Percentiles rank a stretch among this genome's conserved stretches.
phyloP scores from a whole-genome alignment of 225 moss, liverwort and hornwort genomes.

The Pseudisothecium myosuroides region DNA sequence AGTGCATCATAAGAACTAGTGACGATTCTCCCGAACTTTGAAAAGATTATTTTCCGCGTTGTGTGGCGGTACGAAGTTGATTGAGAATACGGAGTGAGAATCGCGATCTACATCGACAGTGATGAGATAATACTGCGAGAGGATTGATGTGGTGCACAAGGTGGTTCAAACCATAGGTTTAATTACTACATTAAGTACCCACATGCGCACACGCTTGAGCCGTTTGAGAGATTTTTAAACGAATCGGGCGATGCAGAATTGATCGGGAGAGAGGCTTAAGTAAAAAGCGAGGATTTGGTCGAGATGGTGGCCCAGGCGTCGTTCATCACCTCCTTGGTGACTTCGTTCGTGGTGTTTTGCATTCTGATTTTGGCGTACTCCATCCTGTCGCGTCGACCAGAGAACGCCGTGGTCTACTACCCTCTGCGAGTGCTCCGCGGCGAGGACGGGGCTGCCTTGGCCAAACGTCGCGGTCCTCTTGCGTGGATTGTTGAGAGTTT shows the following conservation, averaged over 20 bases:
- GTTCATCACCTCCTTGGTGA: slow-evolving; percentile 58
- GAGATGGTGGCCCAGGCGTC: slow-evolving; percentile 41
- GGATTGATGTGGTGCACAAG: background rate
- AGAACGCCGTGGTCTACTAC: slow-evolving; percentile 53
- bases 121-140: background rate
- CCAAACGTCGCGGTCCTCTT: slow-evolving; percentile 18
- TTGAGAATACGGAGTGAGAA: background rate
- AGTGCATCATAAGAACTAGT: background rate
- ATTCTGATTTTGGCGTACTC: slow-evolving; percentile 30
- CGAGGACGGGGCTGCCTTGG: slow-evolving; percentile 4
- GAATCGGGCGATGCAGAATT: background rate
- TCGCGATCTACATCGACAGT: background rate
- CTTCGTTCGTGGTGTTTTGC: slow-evolving; percentile 39
- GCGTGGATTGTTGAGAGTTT: slow-evolving; percentile 46
- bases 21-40: background rate
- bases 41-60: background rate
- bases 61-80: background rate
- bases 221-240: background rate
- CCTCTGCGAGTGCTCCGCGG: slow-evolving; percentile 36
- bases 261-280: background rate
- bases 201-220: background rate
- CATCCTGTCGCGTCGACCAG: slow-evolving; percentile 24
- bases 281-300: background rate
- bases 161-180: background rate
- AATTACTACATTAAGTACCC: background rate